Conservation (phyloP, 179 eudicot genomes). For the Gypsophila paniculata region DNA sequence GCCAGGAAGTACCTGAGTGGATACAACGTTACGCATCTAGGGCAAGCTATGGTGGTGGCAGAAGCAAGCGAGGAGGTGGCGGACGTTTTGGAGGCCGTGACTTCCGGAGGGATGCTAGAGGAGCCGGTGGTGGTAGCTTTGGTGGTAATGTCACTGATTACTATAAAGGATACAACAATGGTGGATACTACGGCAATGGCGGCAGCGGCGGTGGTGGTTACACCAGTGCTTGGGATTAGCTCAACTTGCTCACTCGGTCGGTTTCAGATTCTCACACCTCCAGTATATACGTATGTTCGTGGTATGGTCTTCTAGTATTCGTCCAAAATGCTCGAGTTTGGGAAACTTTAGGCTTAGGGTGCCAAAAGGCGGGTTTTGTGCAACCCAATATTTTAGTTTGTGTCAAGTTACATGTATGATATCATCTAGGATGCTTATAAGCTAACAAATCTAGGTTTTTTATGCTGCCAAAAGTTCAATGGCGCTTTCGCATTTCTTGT, state of each 20-base stretch:
- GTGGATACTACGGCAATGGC: slow-evolving; percentile 33
- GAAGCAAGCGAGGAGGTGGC: slow-evolving; percentile 62
- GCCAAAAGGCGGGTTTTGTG: slow-evolving; percentile 21
- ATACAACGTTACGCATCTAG: slow-evolving; percentile 74
- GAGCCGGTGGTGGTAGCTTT: slow-evolving; percentile 40
- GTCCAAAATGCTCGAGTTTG: slow-evolving; percentile 23
- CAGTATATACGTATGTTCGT: slow-evolving; percentile 36
- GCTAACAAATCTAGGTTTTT: slow-evolving; percentile 32
- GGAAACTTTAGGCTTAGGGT: slow-evolving; percentile 24
- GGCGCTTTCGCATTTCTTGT: slow-evolving; percentile 30
- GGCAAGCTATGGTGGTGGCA: slow-evolving; percentile 55
- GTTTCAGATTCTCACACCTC: slow-evolving; percentile 25
- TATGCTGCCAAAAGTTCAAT: slow-evolving; percentile 16
- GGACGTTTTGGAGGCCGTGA: slow-evolving; percentile 95
- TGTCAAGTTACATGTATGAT: slow-evolving; percentile 30
- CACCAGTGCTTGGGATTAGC: slow-evolving; percentile 35
- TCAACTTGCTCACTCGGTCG: not conserved
- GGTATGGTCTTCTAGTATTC: slow-evolving; percentile 27
- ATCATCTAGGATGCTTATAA: slow-evolving; percentile 32
- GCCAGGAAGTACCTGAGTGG: slow-evolving; percentile 94
- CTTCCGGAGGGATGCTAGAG: slow-evolving; percentile 62
- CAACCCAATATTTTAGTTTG: slow-evolving; percentile 29
- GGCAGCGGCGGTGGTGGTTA: slow-evolving; percentile 33
- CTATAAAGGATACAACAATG: slow-evolving; percentile 49
- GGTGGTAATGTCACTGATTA: slow-evolving; percentile 32